Evolutionary conservation across 768 basidiomycete species (phyloP).

Genomic region (Steccherinum ochraceum): DNA sequence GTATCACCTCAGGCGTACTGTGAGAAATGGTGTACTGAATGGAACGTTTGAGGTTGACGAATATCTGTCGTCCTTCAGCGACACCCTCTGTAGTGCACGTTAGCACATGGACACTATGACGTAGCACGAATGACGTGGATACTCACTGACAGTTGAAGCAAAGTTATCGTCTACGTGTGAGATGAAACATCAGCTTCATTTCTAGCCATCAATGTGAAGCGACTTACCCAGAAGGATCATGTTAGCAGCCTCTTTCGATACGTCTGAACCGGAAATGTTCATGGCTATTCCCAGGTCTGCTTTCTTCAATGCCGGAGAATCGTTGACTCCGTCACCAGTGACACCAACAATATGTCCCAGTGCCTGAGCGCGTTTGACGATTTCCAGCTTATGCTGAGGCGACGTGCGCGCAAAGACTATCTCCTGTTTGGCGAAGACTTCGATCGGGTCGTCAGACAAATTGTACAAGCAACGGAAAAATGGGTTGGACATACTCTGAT

Average conservation of each 20-base stretch:
- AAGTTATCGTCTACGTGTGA: conserved; percentile 64
- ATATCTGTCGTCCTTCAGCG: conserved; percentile 62
- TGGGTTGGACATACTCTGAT: conserved; percentile 53
- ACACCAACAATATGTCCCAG: conserved; percentile 69
- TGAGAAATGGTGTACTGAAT: conserved; percentile 65
- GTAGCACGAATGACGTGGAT: neutral
- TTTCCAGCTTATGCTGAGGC: conserved; percentile 69
- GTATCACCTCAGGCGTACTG: conserved; percentile 64
- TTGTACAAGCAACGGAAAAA: conserved; percentile 3
- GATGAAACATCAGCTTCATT: neutral
- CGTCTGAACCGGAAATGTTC: conserved; percentile 71
- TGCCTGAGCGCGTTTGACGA: conserved; percentile 67
- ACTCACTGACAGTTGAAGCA: conserved; percentile 64
- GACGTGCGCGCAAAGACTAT: conserved; percentile 71
- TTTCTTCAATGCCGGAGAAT: conserved; percentile 66
- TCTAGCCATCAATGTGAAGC: neutral
- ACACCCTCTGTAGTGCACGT: conserved; percentile 44
- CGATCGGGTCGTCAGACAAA: too few species aligned
- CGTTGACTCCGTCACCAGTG: conserved; percentile 72
- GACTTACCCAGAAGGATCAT: conserved; percentile 59
- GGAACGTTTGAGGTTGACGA: conserved; percentile 64
- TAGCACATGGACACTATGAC: neutral
- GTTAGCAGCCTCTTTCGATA: conserved; percentile 69
- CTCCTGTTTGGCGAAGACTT: conserved; percentile 62
- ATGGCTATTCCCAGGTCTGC: conserved; percentile 71